Base-by-base conservation (phyloP, 805 yeast species). In the Cephaloascus fragrans region DNA sequence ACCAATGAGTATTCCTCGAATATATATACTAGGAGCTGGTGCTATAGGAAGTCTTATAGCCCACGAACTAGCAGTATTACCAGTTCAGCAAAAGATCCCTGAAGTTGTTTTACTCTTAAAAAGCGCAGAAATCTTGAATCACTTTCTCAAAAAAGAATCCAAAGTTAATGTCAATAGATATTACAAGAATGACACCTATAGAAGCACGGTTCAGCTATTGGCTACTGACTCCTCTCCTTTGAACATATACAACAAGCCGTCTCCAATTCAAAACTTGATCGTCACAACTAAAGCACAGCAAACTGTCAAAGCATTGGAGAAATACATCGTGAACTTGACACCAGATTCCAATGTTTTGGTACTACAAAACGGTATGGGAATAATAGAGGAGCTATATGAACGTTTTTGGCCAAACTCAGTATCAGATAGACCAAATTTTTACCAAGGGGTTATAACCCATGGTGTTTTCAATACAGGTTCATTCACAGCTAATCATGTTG, bases 331-430 rank as follows among this genome's bases (percentile, higher is more conserved):
- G 1, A 60, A 60, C 39, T 67, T 90, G 20, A 56, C 60, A 20
- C 51, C 61, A 2, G 51, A 61, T 3, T 71, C 89, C 1, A 77
- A 76, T 41, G 55, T 88, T 3, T 46, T 89, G 35, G 55, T 89
- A 18, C 48, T 89, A n/a, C 97, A 86, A 40, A 86, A 93, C 55
- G 98, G 88, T 1, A 69, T 88, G 67, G 97, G 97, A 8, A 67
- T 75, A 33, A 53, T 71, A 4, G 83, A 72, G 10, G 66, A 69
- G 41, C 48, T 86, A 9, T 53, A 63, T n/a, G 52, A 58, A 2
- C 52, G 59, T 18, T 56, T 76, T 5, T 84, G 90, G 88, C 75
- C 75, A 3, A 49, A 57, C 3, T 23, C 37, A 8, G 34, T 35
- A 1, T 38, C 43, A 2, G 48, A 45, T 0, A 54, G 75, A 39